Evolutionary conservation across 257 asterid species (phyloP), one percentile per base, ranked within the genome.

Genomic region (Capsicum pubescens): DNA sequence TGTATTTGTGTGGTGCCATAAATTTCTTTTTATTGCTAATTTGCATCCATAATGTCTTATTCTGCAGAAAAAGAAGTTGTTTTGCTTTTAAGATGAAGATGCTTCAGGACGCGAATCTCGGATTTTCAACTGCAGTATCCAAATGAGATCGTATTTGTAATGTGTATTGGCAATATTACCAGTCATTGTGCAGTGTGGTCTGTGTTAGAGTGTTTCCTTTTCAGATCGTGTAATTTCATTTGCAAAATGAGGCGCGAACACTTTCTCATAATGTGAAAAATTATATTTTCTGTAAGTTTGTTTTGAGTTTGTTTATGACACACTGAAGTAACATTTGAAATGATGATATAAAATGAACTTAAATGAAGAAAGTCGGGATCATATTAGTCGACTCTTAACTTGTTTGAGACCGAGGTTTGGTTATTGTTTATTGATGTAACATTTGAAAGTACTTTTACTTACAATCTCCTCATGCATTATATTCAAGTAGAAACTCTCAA

Each of bases 1-100:
- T 46, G 60, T 7, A 50, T 52, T 76, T 3, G 32, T 7, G 16
- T 46, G 79, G 54, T 69, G 39, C 12, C 36, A 14, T 26, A 26
- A 76, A 3, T 52, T 52, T 21, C 0, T 19, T 64, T 19, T 59
- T 58, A 61, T 21, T 69, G 14, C 48, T 70, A 15, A 82, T 70
- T 9, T 76, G 19, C 60, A 19, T 54, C 57, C 55, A 84, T 84
- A 7, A 86, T 26, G 8, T 5, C 44, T 57, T 7, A 17, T 79
- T 85, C 21, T 83, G 84, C 95, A 95, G 98, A 94, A 93, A 89
- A 91, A 92, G 93, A 91, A 89, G 90, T 90, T 88, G 91, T 95
- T 87, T 76, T 93, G 98, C 95, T 93, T 94, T 92, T 94, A 89
- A 91, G 85, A 76, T 21, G 81, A 52, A 56, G 81, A 52, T 52